Evolutionary conservation across 1,139 yeast genomes (phyloP).

Genomic region (Candida smagusa): DNA sequence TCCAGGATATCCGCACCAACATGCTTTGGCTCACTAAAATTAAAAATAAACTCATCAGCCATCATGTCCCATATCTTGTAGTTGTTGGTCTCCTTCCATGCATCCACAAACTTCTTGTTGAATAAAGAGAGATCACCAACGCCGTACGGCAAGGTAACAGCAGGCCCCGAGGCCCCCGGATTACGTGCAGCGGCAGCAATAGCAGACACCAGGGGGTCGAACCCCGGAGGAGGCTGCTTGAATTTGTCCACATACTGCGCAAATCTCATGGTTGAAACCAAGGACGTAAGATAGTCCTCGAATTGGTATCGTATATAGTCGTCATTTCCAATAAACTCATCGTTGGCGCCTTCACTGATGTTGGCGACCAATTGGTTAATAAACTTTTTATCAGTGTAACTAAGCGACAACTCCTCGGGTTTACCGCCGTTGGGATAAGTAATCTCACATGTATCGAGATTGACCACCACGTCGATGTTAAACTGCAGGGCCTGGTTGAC

Average conservation of each 20-base stretch:
- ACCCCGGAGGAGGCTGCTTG: conserved; percentile 44
- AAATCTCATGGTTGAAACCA: conserved; percentile 71
- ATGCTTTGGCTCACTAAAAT: conserved; percentile 81
- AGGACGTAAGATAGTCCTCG: conserved; percentile 82
- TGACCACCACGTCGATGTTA: conserved; percentile 44
- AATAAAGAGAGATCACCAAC: conserved; percentile 40
- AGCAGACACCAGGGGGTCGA: conserved; percentile 12
- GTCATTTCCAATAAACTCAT: conserved; percentile 65
- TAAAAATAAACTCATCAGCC: conserved; percentile 89
- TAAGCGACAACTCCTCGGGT: conserved; percentile 46
- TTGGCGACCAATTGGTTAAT: conserved; percentile 43
- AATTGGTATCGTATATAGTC: conserved; percentile 85
- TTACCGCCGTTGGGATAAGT: conserved; percentile 39
- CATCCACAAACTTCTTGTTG: conserved; percentile 52
- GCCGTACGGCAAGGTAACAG: conserved; percentile 10
- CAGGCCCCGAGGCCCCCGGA: conserved; percentile 7
- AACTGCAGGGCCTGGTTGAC: conserved; percentile 61
- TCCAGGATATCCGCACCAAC: conserved; percentile 31
- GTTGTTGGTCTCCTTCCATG: conserved; percentile 68
- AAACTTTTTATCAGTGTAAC: conserved; percentile 72
- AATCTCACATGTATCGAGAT: conserved; percentile 35
- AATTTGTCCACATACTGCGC: conserved; percentile 53
- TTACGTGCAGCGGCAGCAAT: conserved; percentile 6
- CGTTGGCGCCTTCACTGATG: conserved; percentile 16
- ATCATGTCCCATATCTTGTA: conserved; percentile 64